phyloP scores from a whole-genome alignment of 2,329 filamentous ascomycete species.

The Aspergillus nomiae region DNA sequence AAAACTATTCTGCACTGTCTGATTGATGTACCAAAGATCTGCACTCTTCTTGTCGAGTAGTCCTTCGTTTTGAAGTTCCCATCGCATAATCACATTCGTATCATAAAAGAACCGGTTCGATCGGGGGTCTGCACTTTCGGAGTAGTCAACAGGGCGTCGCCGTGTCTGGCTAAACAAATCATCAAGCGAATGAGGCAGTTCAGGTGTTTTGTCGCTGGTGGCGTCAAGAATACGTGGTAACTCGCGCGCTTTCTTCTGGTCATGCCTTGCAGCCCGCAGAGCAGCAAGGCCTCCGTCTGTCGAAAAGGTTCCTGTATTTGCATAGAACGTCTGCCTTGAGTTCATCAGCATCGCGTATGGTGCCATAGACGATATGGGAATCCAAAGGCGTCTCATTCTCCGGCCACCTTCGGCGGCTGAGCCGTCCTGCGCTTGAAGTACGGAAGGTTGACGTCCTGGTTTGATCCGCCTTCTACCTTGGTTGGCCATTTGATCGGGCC shows the following conservation, averaged over 20 bases:
- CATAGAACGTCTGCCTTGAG: slow-evolving; percentile 42
- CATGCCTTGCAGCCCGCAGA: slow-evolving; percentile 5
- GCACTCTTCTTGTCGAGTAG: slow-evolving; percentile 27
- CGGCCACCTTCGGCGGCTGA: slow-evolving; percentile 4
- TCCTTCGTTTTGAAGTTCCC: slow-evolving; percentile 38
- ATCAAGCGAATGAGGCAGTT: slow-evolving; percentile 32
- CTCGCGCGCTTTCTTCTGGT: background rate
- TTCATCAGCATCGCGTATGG: slow-evolving; percentile 41
- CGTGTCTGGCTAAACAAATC: slow-evolving; percentile 28
- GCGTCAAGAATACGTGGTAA: background rate
- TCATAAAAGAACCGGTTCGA: slow-evolving; percentile 31
- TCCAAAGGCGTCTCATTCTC: slow-evolving; percentile 24
- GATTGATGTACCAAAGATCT: slow-evolving; percentile 40
- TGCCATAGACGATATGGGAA: slow-evolving; percentile 27
- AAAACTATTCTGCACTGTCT: slow-evolving; percentile 35
- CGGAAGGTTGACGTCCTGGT: slow-evolving; percentile 2
- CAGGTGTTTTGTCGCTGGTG: slow-evolving; percentile 4
- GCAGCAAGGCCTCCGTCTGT: slow-evolving; percentile 39
- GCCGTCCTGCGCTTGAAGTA: background rate
- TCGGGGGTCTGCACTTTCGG: slow-evolving; percentile 25
- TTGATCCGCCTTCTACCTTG: slow-evolving; percentile 1
- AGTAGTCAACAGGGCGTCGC: slow-evolving; percentile 17
- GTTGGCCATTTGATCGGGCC: slow-evolving; percentile 17
- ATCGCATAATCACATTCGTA: slow-evolving; percentile 36
- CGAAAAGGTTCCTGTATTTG: slow-evolving; percentile 48